A percentile compares a stretch with the other conserved stretches of the same genome.
Conservation (phyloP, 2,329 filamentous ascomycete genomes). For the Aspergillus tamarii region DNA sequence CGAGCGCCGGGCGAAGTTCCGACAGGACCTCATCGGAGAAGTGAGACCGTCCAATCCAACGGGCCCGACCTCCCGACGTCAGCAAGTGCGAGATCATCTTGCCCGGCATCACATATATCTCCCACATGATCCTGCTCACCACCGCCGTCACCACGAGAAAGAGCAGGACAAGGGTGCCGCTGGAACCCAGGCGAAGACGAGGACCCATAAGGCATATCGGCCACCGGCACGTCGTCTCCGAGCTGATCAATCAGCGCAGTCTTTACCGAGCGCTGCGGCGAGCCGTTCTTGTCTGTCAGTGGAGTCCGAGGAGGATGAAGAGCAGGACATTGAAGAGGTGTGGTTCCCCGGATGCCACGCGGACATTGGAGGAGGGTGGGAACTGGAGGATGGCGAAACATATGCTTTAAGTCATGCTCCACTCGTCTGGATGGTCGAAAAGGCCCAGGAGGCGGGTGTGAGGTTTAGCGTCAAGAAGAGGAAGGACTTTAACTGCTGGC, state of each 20-base stretch:
- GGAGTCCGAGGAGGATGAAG: conserved; percentile 34
- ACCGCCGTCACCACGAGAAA: not conserved
- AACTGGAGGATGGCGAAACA: conserved; percentile 58
- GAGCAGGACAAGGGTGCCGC: too few relatives aligned
- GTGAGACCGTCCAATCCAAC: conserved; percentile 34
- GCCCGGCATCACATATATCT: not conserved
- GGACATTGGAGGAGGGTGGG: conserved; percentile 79
- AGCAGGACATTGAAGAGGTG: conserved; percentile 76
- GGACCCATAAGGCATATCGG: not conserved
- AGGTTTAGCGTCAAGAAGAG: conserved; percentile 71
- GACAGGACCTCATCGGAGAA: conserved; percentile 59
- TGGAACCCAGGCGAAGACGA: too few relatives aligned
- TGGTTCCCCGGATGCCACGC: conserved; percentile 76
- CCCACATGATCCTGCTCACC: not conserved
- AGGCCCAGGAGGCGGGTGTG: conserved; percentile 67
- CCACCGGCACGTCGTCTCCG: not conserved
- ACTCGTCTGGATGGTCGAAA: conserved; percentile 71
- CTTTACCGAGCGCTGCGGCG: not conserved
- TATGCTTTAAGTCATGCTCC: conserved; percentile 67
- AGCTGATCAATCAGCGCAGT: conserved; percentile 13
- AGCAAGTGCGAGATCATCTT: not conserved
- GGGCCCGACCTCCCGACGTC: conserved; percentile 14
- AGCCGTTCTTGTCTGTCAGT: not conserved
- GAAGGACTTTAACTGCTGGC: conserved; percentile 66
- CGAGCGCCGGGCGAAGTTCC: conserved; percentile 61